Base-by-base conservation (phyloP, 1,139 yeast genomes). In the Yamadazyma sp. region DNA sequence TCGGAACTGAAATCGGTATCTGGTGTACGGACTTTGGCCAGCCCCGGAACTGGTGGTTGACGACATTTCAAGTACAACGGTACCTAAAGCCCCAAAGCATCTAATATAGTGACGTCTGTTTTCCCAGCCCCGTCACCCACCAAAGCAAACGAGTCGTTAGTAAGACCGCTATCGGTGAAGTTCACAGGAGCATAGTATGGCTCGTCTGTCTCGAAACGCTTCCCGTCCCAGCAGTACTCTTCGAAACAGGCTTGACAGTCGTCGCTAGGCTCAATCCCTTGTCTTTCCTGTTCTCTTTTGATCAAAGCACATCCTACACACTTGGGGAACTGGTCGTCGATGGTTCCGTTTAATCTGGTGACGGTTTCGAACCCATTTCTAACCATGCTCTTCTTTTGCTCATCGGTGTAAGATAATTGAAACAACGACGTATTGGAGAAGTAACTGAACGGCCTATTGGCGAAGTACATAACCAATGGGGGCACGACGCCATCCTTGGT, bases 231-330 rank as follows among this genome's bases (percentile, higher is more conserved):
- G 45, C 76, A 71, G 54, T 70, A 71, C 27, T 51, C 54, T 17
- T 53, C 45, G 50, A 71, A 70, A 43, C 75, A 69, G 37, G 55
- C 44, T 47, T 64, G 53, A 42, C 75, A 71, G 43, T 69, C 71
- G 16, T 62, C 67, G 1, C 64, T 43, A 41, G 67, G 75, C 27
- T 58, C 66, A 11, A 61, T 50, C 7, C 68, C 70, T 44, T 56
- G 56, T 44, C 73, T 56, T 47, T 70, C 75, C 50, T 69, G 72
- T 44, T 66, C 71, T 51, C 76, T 58, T 43, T 70, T 59, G 28
- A 70, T 66, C 30, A 69, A 55, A 11, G 75, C 76, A 56, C 75
- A 70, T 34, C 61, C 69, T 11, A 69, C 69, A 55, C 76, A 70
- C 4, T 67, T 64, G 3, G 59, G 58, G 68, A 69, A 70, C 27